Conservation (phyloP, 2,329 filamentous ascomycete genomes). For the Trichoderma polysporum region DNA sequence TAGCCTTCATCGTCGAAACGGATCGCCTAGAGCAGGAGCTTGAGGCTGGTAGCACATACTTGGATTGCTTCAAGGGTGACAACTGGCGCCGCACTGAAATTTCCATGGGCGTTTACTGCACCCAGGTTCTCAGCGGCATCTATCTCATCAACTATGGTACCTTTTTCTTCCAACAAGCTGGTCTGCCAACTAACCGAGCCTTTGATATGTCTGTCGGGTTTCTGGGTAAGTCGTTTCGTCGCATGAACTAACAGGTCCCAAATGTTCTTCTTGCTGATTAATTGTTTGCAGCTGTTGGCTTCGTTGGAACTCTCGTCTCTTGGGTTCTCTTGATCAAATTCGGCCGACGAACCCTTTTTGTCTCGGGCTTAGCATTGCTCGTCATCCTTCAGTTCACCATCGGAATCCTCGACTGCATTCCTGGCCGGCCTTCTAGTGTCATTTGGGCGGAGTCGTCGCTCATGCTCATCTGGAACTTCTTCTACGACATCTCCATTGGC, state of each 20-base stretch:
- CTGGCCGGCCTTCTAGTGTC: slow-evolving; percentile 36
- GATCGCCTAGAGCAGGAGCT: slow-evolving; percentile 44
- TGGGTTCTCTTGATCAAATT: slow-evolving; percentile 43
- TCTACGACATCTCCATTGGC: slow-evolving; percentile 44
- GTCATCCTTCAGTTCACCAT: slow-evolving; percentile 42
- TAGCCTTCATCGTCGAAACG: slow-evolving; percentile 68
- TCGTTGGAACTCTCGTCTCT: slow-evolving; percentile 43
- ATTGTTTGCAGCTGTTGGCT: slow-evolving; percentile 35
- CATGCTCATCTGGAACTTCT: slow-evolving; percentile 45
- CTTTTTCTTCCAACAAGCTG: slow-evolving; percentile 48
- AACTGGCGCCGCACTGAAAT: slow-evolving; percentile 49
- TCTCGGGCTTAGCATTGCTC: slow-evolving; percentile 43
- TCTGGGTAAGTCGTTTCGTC: slow-evolving; percentile 19
- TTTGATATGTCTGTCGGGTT: slow-evolving; percentile 43
- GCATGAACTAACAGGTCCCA: too few species aligned
- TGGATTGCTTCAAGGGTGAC: slow-evolving; percentile 49
- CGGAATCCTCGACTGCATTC: slow-evolving; percentile 48
- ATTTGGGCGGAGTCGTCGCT: slow-evolving; percentile 42
- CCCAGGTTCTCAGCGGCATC: slow-evolving; percentile 41
- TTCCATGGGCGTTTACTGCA: slow-evolving; percentile 43
- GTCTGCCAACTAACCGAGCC: slow-evolving; percentile 38
- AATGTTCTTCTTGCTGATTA: slow-evolving; percentile 42
- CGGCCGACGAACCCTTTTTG: slow-evolving; percentile 44
- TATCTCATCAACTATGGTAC: slow-evolving; percentile 45
- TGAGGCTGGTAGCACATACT: slow-evolving; percentile 40